These are phyloP conservation scores for Leccinum imitatum DNA, from an alignment of 768 basidiomycete species.

Conservation along the genomic window DNA sequence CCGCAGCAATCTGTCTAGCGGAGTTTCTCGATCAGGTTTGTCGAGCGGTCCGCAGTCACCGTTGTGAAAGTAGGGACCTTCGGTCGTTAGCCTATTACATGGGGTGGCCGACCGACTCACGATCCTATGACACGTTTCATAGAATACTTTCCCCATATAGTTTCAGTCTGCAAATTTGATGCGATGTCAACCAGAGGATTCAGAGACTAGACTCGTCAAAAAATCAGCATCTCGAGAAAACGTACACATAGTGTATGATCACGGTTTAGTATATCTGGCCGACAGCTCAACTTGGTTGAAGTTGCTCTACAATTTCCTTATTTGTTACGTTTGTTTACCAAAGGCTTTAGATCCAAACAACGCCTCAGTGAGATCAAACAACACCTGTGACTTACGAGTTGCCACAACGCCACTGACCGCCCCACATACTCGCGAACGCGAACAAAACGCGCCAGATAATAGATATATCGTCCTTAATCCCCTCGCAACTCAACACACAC, in stretches of 20 bases:
- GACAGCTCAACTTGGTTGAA: too few relatives aligned
- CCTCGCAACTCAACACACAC: background rate
- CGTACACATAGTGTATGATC: too few relatives aligned
- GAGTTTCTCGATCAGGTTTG: background rate
- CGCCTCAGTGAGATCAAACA: conserved; percentile 1
- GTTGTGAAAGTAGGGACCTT: background rate
- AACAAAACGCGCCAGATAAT: background rate
- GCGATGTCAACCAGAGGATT: too few relatives aligned
- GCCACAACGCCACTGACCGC: conserved; percentile 2
- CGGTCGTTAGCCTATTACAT: background rate
- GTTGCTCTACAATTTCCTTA: conserved; percentile 3
- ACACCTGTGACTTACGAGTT: background rate
- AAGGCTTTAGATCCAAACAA: conserved; percentile 32
- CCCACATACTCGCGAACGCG: conserved; percentile 1
- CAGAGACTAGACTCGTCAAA: too few relatives aligned
- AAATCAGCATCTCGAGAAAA: too few relatives aligned
- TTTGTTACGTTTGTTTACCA: conserved; percentile 20
- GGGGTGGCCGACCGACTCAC: background rate
- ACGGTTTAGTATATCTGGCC: too few relatives aligned
- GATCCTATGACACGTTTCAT: background rate
- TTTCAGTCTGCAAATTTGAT: too few relatives aligned
- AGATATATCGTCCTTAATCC: background rate
- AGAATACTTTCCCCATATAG: too few relatives aligned
- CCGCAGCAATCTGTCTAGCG: background rate
- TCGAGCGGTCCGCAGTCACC: background rate